phyloP scores from a whole-genome alignment of 805 yeast species.

The Jamesozyma piceae region DNA sequence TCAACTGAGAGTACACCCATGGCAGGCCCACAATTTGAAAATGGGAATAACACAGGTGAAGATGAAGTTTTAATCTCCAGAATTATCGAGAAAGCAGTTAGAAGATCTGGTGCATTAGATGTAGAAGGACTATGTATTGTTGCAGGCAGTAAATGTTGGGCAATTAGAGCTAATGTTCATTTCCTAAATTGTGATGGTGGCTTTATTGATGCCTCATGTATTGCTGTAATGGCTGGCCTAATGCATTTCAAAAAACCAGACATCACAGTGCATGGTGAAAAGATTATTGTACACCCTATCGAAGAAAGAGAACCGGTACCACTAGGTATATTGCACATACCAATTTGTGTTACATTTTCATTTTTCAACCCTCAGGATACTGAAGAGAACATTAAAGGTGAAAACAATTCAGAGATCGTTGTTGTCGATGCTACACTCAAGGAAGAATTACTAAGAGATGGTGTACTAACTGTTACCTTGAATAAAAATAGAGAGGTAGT shows the following conservation, averaged over 20 bases:
- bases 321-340: conserved; percentile 76
- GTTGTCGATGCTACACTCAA: conserved; percentile 66
- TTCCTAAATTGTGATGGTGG: conserved; percentile 89
- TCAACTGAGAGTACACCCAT: conserved; percentile 81
- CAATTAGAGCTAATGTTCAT: conserved; percentile 80
- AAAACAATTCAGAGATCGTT: conserved; percentile 47
- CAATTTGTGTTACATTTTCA: conserved; percentile 83
- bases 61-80: conserved; percentile 76
- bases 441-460: conserved; percentile 71
- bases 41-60: conserved; percentile 55
- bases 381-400: conserved; percentile 66
- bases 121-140: conserved; percentile 82
- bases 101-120: conserved; percentile 85
- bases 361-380: conserved; percentile 61
- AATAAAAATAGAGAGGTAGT: conserved; percentile 87
- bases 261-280: conserved; percentile 58
- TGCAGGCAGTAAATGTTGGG: conserved; percentile 90
- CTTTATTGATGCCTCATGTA: conserved; percentile 78
- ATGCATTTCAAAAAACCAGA: conserved; percentile 81
- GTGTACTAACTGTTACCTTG: conserved; percentile 73
- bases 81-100: conserved; percentile 81
- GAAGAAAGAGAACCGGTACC: conserved; percentile 84
- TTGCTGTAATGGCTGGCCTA: conserved; percentile 82
- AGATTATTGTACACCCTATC: conserved; percentile 55
- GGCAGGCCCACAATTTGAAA: conserved; percentile 81